phyloP scores from a whole-genome alignment of 108 stramenopile genomes.

The Epithemia pelagica region DNA sequence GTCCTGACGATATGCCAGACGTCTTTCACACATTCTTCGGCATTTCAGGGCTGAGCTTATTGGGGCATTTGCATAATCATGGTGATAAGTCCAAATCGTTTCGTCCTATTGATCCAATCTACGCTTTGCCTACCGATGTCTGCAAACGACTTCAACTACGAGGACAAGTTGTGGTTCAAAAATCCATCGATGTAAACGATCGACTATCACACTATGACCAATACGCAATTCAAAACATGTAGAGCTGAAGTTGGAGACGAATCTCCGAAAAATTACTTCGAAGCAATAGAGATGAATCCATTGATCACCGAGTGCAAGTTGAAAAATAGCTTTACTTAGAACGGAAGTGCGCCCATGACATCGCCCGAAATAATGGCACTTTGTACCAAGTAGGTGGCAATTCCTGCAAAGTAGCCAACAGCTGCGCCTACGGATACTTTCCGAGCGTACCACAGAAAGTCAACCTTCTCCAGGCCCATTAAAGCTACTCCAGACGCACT shows the following conservation, averaged over 20 bases:
- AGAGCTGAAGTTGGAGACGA: no score
- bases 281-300: no score
- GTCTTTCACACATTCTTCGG: conserved; percentile 99
- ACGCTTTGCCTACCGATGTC: conserved; percentile 78
- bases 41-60: conserved; percentile 82
- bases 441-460: conserved; percentile 93
- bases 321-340: conserved; percentile 23
- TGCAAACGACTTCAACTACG: conserved; percentile 44
- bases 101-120: conserved; percentile 79
- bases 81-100: conserved; percentile 17
- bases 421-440: conserved; percentile 78
- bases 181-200: conserved; percentile 25
- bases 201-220: conserved; percentile 24
- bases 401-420: conserved; percentile 87
- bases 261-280: no score
- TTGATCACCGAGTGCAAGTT: no score
- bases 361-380: conserved; percentile 58
- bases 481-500: conserved; percentile 90
- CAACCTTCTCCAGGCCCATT: conserved; percentile 94
- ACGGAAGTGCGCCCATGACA: conserved; percentile 27
- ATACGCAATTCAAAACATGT: no score
- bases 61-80: conserved; percentile 61
- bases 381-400: conserved; percentile 78
- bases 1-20: conserved; percentile 93
- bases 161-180: conserved; percentile 44